Percentiles rank a stretch among this genome's conserved stretches.
Conservation (phyloP, 2,329 filamentous ascomycete species). For the Trichoderma sp. region DNA sequence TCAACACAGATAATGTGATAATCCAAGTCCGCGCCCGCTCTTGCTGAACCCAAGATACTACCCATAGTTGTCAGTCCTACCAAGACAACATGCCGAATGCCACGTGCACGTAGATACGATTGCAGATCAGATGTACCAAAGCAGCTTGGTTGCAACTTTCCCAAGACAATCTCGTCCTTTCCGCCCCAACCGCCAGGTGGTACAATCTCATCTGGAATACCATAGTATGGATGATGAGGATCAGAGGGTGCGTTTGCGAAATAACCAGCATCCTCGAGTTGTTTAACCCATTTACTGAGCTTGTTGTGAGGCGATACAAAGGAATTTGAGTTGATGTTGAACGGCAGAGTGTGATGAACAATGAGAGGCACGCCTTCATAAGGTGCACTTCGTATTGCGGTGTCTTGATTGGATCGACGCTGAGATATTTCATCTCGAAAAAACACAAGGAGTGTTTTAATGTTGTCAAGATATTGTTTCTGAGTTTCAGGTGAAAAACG, state of each 20-base stretch:
- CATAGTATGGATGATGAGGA: slow-evolving; percentile 2
- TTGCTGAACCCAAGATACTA: slow-evolving; percentile 3
- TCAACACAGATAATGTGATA: not conserved
- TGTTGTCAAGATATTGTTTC: not conserved
- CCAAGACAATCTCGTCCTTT: slow-evolving; percentile 5
- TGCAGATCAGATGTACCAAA: slow-evolving; percentile 8
- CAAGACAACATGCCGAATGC: not conserved
- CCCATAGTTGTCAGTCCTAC: slow-evolving; percentile 6
- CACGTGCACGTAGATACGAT: slow-evolving; percentile 1
- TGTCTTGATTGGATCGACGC: not conserved
- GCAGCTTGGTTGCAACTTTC: not conserved
- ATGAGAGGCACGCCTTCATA: slow-evolving; percentile 4
- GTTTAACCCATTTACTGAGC: not conserved
- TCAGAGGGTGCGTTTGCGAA: not conserved
- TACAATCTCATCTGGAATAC: not conserved
- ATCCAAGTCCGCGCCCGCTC: not conserved
- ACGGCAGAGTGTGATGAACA: slow-evolving; percentile 1
- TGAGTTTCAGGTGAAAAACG: not conserved
- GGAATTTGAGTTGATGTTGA: not conserved
- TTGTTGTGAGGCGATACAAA: slow-evolving; percentile 15
- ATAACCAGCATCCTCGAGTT: not conserved
- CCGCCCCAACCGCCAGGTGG: not conserved
- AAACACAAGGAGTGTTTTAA: not conserved
- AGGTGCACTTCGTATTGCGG: not conserved
- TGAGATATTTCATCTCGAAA: not conserved